A percentile compares a stretch with the other conserved stretches of the same genome.
These are phyloP conservation scores for Penicillium sp. DNA, from an alignment of 2,329 filamentous ascomycete species.

Conservation along the genomic window DNA sequence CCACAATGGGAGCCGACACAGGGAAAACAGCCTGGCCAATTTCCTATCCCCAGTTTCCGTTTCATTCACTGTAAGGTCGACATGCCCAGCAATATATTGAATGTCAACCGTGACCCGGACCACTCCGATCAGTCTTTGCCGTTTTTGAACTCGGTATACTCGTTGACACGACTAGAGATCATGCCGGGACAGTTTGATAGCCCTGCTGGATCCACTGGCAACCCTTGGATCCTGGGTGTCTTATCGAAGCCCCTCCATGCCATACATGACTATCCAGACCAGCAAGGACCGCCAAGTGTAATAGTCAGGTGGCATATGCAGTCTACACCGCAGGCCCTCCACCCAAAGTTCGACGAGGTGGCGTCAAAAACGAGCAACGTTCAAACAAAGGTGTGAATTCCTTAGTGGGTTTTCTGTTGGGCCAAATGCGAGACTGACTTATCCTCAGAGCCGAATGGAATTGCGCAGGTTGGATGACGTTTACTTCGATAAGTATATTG, in stretches of 20 bases:
- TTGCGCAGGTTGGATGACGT: constrained; percentile 68
- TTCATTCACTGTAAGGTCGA: constrained; percentile 40
- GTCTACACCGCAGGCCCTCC: constrained; percentile 63
- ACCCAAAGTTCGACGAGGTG: constrained; percentile 75
- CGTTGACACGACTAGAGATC: constrained; percentile 72
- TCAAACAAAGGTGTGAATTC: constrained; percentile 34
- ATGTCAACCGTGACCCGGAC: constrained; percentile 23
- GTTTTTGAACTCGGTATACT: constrained; percentile 45
- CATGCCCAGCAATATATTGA: constrained; percentile 32
- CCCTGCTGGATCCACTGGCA: constrained; percentile 52
- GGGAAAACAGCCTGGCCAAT: constrained; percentile 30
- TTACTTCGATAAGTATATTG: constrained; percentile 65
- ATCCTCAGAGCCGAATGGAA: constrained; percentile 45
- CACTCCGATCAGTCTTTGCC: constrained; percentile 24
- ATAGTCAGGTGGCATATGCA: constrained; percentile 79
- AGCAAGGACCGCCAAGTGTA: constrained; percentile 67
- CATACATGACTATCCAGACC: constrained; percentile 54
- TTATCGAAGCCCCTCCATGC: constrained; percentile 61
- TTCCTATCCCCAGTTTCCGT: constrained; percentile 39
- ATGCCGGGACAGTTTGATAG: constrained; percentile 65
- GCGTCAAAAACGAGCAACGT: constrained; percentile 61
- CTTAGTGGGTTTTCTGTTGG: constrained; percentile 1
- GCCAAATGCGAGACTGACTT: constrained; percentile 14
- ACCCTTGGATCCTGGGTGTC: constrained; percentile 68
- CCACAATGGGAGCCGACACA: constrained; percentile 53